These are phyloP conservation scores for Tylopilus sp. DNA, from an alignment of 768 basidiomycete genomes.

Conservation along the genomic window DNA sequence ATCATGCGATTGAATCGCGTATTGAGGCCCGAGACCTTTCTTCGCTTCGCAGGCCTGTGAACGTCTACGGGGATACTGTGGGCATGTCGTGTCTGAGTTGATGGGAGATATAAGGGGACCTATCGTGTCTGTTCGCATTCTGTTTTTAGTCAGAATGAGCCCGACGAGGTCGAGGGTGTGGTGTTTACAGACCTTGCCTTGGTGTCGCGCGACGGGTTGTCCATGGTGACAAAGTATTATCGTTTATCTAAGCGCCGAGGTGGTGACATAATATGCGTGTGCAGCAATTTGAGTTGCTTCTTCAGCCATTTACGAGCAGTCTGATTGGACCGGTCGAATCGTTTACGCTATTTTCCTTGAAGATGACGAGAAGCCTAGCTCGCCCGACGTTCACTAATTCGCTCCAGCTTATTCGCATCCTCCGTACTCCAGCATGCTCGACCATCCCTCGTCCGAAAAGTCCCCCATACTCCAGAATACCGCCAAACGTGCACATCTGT, in stretches of 20 bases:
- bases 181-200: constrained; percentile 10
- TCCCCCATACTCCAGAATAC: neutral
- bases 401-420: neutral
- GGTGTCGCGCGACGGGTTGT: constrained; percentile 12
- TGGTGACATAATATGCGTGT: no score
- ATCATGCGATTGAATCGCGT: constrained; percentile 67
- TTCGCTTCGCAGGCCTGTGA: constrained; percentile 40
- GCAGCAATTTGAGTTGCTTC: no score
- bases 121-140: constrained; percentile 3
- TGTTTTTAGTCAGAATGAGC: neutral
- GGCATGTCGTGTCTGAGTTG: neutral
- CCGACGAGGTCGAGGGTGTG: neutral
- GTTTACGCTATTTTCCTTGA: no score
- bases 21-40: constrained; percentile 50
- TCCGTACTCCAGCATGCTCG: neutral
- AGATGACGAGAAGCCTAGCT: no score
- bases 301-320: no score
- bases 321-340: no score
- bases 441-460: neutral
- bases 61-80: constrained; percentile 6
- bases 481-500: neutral
- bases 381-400: neutral
- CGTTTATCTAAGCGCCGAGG: constrained; percentile 14
- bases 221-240: neutral
- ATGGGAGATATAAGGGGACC: constrained; percentile 11